These are phyloP conservation scores for Aphanomyces cochlioides DNA, from an alignment of 352 stramenopile species.

Conservation along the genomic window DNA sequence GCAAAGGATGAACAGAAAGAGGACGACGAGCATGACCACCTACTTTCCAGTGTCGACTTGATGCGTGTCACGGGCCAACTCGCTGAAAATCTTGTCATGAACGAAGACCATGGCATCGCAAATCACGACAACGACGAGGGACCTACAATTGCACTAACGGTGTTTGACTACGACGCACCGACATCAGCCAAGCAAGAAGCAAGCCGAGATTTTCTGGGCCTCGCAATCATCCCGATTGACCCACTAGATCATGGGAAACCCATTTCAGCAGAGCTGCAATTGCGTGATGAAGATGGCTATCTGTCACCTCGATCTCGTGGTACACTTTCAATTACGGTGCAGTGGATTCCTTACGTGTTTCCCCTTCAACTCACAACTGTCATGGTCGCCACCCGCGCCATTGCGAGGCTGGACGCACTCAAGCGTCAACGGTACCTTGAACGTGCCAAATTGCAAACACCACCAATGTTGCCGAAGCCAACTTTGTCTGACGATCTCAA, in stretches of 20 bases:
- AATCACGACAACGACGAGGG: slow-evolving; percentile 4
- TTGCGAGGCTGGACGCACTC: not conserved
- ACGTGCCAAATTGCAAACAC: slow-evolving; percentile 15
- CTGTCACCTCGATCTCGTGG: slow-evolving; percentile 40
- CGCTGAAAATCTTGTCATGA: slow-evolving; percentile 13
- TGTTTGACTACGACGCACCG: slow-evolving; percentile 24
- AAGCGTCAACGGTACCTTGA: slow-evolving; percentile 14
- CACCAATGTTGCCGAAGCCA: slow-evolving; percentile 32
- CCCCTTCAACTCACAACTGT: not conserved
- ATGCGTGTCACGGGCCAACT: slow-evolving; percentile 7
- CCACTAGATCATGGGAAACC: slow-evolving; percentile 44
- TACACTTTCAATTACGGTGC: slow-evolving; percentile 46
- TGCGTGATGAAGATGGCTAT: slow-evolving; percentile 35
- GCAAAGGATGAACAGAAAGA: slow-evolving; percentile 11
- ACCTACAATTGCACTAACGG: slow-evolving; percentile 11
- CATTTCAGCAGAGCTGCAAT: slow-evolving; percentile 42
- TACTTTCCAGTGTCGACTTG: not conserved
- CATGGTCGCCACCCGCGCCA: not conserved
- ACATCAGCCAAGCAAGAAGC: not conserved
- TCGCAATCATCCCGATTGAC: slow-evolving; percentile 41
- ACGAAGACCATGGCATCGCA: slow-evolving; percentile 21
- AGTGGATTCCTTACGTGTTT: slow-evolving; percentile 49
- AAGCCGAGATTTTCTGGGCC: slow-evolving; percentile 46
- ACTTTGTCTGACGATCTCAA: slow-evolving; percentile 32
- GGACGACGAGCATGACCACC: slow-evolving; percentile 22